Base-by-base conservation (phyloP, 1,284 basidiomycete species). In the Austroboletus niveus region DNA sequence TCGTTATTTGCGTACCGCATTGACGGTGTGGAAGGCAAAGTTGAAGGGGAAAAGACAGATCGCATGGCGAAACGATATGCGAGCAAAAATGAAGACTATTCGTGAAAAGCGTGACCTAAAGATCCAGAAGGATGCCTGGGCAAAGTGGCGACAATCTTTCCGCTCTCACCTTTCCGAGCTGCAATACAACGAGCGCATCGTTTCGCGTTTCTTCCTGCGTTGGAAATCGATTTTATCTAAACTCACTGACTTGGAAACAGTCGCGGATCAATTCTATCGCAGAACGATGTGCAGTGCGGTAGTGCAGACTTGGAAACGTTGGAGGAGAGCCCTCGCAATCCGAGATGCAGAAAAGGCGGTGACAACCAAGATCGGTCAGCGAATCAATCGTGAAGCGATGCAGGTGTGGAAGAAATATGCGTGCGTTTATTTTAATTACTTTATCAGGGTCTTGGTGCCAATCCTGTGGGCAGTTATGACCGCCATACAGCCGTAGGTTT, bases 61-160 rank as follows among this genome's bases (percentile, higher is more conserved):
- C 6, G 70, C 75, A 45, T 87, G 87, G 85, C 76, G 85, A 27
- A 70, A 77, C 32, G 79, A 79, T 39, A 87, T 89, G 84, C 82
- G 87, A 22, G 60, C 70, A 45, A 83, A 78, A 55, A 85, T 88
- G 81, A 84, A 81, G 59, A 64, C 66, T 17, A 69, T 85, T 39
- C 81, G 79, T 45, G 77, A 79, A 48, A 80, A 71, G 51, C 74
- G 75, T 49, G 81, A 84, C 36, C 54, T 60, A 5, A 74, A 75
- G 55, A 60, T 85, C 43, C 64, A 72, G 59, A 78, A 73, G 59
- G 76, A 80, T 56, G 75, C 75, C 14, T 86, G 82, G 82, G 69
- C 67, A 30, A 79, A 76, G 57, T 89, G 87, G 87, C 74, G 77
- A 40, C 81, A 80, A 53, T 69, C 72, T 10, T 75, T 80, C 55